Evolutionary conservation across 75 land plant species (phyloP), one percentile per base, ranked within the genome.

Genomic region (Isoetes taiwanensis): DNA sequence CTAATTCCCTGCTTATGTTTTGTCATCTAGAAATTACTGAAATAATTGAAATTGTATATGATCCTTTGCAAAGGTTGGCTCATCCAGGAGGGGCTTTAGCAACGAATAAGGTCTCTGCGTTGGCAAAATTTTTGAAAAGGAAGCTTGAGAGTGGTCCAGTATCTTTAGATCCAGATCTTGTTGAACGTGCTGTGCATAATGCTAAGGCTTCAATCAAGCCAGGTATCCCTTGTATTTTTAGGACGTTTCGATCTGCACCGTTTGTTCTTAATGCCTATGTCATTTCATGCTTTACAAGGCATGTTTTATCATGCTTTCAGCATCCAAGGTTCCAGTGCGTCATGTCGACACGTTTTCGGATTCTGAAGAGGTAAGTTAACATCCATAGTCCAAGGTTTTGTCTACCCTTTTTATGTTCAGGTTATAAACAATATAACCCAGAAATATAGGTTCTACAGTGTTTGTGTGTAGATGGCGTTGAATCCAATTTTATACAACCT

Each of bases 71-170:
- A 52, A 93, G 98, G 61, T 56, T 84, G 73, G 82, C 98, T 57
- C 98, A 93, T 56, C 98, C 95, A 21, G 90, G 90, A 10, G 98
- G 98, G 28, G 79, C 98, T 0, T 57, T 93, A 48, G 69, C 79
- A 17, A 93, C 98, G 3, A 93, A 93, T 56, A 93, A 93, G 72
- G 98, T 89, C 6, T 88, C 82, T 6, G 98, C 98, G 25, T 61
- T 93, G 56, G 95, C 86, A 2, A 93, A 93, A 71, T 93, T 93
- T 63, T 66, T 93, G 8, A 77, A 87, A 27, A 79, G 98, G 35
- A 93, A 93, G 66, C 76, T 93, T 2, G 77, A 87, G 61, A 67
- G 68, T 42, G 93, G 95, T 9, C 59, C 85, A 53, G 53, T 68
- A 4, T 70, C 90, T 20, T 48, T 93, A 23, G 65, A 93, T 37